phyloP scores from a whole-genome alignment of 2,329 filamentous ascomycete species.

The Penicillium glabrum region DNA sequence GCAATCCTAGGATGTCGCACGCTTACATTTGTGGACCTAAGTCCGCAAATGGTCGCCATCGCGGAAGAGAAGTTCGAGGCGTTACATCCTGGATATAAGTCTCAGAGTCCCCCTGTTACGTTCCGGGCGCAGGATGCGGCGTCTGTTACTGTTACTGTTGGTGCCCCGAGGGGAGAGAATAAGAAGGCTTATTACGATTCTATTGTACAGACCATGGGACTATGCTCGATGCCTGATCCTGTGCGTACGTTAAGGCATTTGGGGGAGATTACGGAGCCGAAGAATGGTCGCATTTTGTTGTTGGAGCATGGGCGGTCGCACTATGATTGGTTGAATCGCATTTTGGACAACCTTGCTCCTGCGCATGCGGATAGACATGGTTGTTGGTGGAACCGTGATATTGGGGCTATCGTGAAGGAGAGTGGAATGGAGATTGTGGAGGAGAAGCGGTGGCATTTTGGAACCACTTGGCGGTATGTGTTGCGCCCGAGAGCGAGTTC shows the following conservation, averaged over 20 bases:
- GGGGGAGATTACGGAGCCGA: constrained; percentile 39
- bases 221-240: constrained; percentile 49
- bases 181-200: constrained; percentile 42
- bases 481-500: constrained; percentile 30
- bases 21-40: constrained; percentile 50
- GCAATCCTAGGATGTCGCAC: constrained; percentile 38
- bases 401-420: constrained; percentile 47
- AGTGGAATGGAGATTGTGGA: constrained; percentile 50
- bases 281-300: constrained; percentile 45
- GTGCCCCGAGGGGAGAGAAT: background rate
- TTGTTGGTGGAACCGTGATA: constrained; percentile 56
- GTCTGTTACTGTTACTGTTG: constrained; percentile 25
- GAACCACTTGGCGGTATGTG: constrained; percentile 49
- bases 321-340: constrained; percentile 48
- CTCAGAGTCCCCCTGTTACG: constrained; percentile 13
- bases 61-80: constrained; percentile 44
- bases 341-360: constrained; percentile 49
- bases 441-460: constrained; percentile 48
- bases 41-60: constrained; percentile 49
- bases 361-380: constrained; percentile 52
- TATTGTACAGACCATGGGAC: constrained; percentile 51
- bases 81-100: constrained; percentile 32
- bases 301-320: constrained; percentile 51
- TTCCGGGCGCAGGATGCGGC: constrained; percentile 41
- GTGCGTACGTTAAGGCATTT: constrained; percentile 43